Evolutionary conservation across 2,329 filamentous ascomycete species (phyloP), one percentile per base, ranked within the genome.

Genomic region (Talaromyces verruculosus): DNA sequence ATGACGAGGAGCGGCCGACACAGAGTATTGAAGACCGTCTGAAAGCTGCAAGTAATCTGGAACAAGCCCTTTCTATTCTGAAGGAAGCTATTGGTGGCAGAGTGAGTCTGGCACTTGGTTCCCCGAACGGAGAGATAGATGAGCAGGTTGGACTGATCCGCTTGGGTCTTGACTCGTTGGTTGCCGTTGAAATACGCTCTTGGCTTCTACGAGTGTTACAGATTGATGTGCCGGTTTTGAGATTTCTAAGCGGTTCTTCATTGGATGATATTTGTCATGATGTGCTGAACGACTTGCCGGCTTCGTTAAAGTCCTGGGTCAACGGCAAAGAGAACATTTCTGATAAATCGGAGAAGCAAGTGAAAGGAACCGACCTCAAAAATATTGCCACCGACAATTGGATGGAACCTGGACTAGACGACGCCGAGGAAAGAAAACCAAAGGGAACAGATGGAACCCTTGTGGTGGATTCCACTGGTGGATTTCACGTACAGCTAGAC

Each of bases 131-230:
- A 22, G 15, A 57, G 7, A 30, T 63, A 30, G 51, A 63, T 10
- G 15, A 45, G 11, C 17, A 61, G 17, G n/a, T 17, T n/a, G 45
- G 59, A 35, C 17, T 61, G n/a, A 51, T 74, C 58, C 66, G 69
- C 5, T 68, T 71, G 39, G 73, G 73, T 3, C 53, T 75, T 19
- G 68, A 71, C 0, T 70, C 74, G 3, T 45, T 65, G 25, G 45
- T 60, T 15, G 41, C 64, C 2, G 64, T 65, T 13, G 64, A 65
- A 10, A 41, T 61, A 25, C 45, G 55, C 0, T 65, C 64, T 8
- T 85, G 83, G 83, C 81, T 84, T 67, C 47, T 80, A 19, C 82
- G 82, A 64, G 73, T 80, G 37, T 51, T 84, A 0, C 66, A 79
- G 0, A 71, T 80, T 0, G 79, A 84, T 61, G 75, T 84, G 0